Percentiles rank a stretch among this genome's conserved stretches.
Conservation (phyloP, 225 moss, liverwort and hornwort genomes). For the Climacium dendroides region DNA sequence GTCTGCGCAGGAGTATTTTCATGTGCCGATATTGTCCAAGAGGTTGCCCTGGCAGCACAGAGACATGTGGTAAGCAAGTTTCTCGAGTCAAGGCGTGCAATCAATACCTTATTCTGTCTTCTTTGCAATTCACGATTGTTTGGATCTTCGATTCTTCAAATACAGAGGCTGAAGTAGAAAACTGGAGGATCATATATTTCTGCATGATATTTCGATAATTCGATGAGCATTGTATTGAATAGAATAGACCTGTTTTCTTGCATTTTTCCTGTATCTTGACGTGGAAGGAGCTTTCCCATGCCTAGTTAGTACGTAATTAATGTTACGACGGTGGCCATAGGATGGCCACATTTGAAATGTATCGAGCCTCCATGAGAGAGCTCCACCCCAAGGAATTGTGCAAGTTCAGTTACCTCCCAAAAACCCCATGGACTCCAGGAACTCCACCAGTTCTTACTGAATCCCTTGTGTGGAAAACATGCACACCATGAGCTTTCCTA, state of each 20-base stretch:
- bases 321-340: neutral
- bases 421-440: neutral
- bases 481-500: too few relatives aligned
- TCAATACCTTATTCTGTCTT: neutral
- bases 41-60: neutral
- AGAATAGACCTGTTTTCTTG: neutral
- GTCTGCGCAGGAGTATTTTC: slow-evolving; percentile 8
- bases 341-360: neutral
- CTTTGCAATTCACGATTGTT: neutral
- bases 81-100: neutral
- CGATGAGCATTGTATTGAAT: neutral
- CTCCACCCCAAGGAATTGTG: neutral
- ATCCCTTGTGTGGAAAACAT: neutral
- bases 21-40: slow-evolving; percentile 32
- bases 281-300: neutral
- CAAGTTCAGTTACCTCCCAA: neutral
- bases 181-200: neutral
- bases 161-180: neutral
- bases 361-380: neutral
- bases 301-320: neutral
- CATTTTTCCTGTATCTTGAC: neutral
- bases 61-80: neutral
- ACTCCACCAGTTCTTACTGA: neutral
- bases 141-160: too few relatives aligned
- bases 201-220: neutral